Conservation (phyloP, 768 basidiomycete species). For the Amanita exitialis region DNA sequence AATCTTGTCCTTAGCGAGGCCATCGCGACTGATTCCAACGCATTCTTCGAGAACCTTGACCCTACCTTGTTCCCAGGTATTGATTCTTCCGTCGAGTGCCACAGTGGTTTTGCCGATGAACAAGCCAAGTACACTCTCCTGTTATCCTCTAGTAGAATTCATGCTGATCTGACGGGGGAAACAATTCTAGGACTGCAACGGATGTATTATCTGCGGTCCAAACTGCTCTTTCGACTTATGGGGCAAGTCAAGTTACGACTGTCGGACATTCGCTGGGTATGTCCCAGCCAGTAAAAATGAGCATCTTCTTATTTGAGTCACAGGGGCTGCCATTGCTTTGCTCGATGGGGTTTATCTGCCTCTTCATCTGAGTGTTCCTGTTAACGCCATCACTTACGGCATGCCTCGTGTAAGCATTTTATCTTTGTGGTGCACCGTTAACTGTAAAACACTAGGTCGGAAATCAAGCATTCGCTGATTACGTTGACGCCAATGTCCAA, state of each 20-base stretch:
- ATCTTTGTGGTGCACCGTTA: neutral
- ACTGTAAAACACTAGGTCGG: conserved; percentile 26
- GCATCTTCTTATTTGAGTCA: neutral
- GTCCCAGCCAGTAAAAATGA: neutral
- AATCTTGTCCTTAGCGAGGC: conserved; percentile 18
- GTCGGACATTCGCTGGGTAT: conserved; percentile 38
- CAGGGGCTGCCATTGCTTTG: conserved; percentile 43
- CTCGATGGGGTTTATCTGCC: conserved; percentile 48
- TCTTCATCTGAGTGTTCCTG: conserved; percentile 31
- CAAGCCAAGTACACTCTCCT: conserved; percentile 26
- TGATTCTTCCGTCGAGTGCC: conserved; percentile 27
- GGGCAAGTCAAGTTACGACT: conserved; percentile 26
- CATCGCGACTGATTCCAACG: conserved; percentile 26
- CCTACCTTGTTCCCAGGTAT: conserved; percentile 35
- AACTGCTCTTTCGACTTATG: conserved; percentile 22
- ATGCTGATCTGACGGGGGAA: neutral
- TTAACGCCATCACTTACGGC: conserved; percentile 29
- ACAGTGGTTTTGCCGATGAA: conserved; percentile 32
- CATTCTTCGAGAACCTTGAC: conserved; percentile 21
- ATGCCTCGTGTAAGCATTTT: conserved; percentile 27
- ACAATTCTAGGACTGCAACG: conserved; percentile 25
- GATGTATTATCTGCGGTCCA: conserved; percentile 30
- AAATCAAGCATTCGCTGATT: conserved; percentile 53
- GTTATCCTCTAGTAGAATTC: neutral
- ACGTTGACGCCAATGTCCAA: conserved; percentile 38